Evolutionary conservation across 345 rosid genomes (phyloP), one percentile per base, ranked within the genome.

Genomic region (Arabis hirsuta): DNA sequence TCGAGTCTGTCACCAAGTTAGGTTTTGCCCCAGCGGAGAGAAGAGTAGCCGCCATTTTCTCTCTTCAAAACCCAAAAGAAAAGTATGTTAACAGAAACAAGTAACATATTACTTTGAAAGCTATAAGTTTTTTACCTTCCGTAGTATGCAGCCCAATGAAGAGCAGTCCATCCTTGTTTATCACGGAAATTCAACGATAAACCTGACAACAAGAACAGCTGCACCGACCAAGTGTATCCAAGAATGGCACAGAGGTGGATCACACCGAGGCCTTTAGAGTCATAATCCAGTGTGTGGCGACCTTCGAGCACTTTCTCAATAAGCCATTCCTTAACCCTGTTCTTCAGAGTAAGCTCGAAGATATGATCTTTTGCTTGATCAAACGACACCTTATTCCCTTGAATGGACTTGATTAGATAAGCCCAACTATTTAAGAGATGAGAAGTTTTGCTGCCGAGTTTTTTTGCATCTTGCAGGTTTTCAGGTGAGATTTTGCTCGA

Each of bases 141-240:
- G 60, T 65, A 73, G 79, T 78, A 81, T 64, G 99, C 97, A 67
- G 99, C 99, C 99, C 99, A 95, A 64, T 95, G 99, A 79, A 95
- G 96, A 73, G 99, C 96, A 41, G 99, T 95, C 98, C 98, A 95
- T 43, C 99, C 99, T 70, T 57, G 79, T 69, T 87, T 95, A 79
- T 95, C 99, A 70, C 98, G 93, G 62, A 81, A 85, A 80, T 91
- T 86, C 56, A 95, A 62, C 5, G 99, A 88, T 36, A 91, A 71
- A 54, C 91, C 90, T 39, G 99, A 83, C 83, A 80, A 85, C n/a
- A 87, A 84, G 78, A 81, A 91, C 42, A 91, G 73, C 80, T 76
- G 75, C 75, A 87, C 42, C 38, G 99, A 88, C 99, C 99, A 95
- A 20, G 85, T 78, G 81, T 95, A 95, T 50, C 90, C 98, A 69